Evolutionary conservation across 2,329 filamentous ascomycete species (phyloP), one percentile per base, ranked within the genome.

Genomic region (Xylogone sp.): DNA sequence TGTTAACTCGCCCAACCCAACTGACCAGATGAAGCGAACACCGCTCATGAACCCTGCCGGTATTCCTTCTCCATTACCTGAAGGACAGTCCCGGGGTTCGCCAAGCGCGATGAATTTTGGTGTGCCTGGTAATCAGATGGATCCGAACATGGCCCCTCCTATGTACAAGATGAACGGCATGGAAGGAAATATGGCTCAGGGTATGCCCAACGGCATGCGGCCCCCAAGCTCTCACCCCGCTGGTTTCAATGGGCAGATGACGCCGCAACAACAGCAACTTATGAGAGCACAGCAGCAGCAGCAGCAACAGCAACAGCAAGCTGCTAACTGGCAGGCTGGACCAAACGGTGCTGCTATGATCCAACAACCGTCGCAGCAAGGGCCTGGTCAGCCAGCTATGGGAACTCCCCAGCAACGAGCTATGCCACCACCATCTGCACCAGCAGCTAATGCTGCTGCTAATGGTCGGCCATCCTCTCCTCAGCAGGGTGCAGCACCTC

Each of bases 1-100:
- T 53, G 87, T 84, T 29, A 84, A 87, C 21, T 92, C 88, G 10
- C 88, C 88, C 31, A 91, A 89, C 65, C 86, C 88, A 20, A 75
- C 79, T 43, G 88, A 92, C 55, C 86, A 88, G 69, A 90, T 90
- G 78, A 90, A 89, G 75, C 84, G 88, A 47, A 88, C 86, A 21
- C 86, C 87, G 21, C 87, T 89, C 68, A 84, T 90, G 78, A 81
- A 81, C 61, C 81, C 81, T 52, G 79, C 79, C 34, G 83, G 79
- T 51, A 83, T 90, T 57, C 85, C 86, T 21, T 90, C 85, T 21
- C 87, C 84, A 7, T 76, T 88, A 55, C 85, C 86, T 2, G 88
- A 89, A 64, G 86, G 82, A 13, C 84, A 79, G 73, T 88, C 81
- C 53, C 80, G 77, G 62, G 81, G 77, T 69, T 88, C 85, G 52